Percentiles rank a stretch among this genome's conserved stretches.
These are phyloP conservation scores for Elsinoe perseae DNA, from an alignment of 2,329 filamentous ascomycete species.

Conservation along the genomic window DNA sequence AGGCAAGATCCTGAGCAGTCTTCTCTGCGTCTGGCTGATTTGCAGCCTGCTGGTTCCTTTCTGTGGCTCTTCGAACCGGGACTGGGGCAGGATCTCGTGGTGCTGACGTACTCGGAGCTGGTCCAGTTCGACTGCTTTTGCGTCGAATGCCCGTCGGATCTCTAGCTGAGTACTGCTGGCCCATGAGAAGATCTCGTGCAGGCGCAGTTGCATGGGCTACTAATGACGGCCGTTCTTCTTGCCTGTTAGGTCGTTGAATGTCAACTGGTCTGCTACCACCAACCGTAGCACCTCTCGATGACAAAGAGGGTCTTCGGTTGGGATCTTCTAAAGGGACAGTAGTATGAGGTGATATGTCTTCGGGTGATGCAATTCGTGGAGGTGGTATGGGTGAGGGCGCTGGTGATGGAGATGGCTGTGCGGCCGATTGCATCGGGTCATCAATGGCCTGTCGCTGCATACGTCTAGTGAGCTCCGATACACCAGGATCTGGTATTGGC, in stretches of 20 bases:
- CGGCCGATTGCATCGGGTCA: slow-evolving; percentile 18
- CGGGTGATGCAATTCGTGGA: neutral
- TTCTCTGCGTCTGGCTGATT: slow-evolving; percentile 46
- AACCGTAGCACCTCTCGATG: slow-evolving; percentile 13
- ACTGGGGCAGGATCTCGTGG: slow-evolving; percentile 10
- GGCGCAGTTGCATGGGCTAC: slow-evolving; percentile 18
- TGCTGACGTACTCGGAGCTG: slow-evolving; percentile 17
- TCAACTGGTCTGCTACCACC: slow-evolving; percentile 14
- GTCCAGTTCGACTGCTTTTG: slow-evolving; percentile 8
- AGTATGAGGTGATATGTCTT: neutral
- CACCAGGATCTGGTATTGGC: slow-evolving; percentile 21
- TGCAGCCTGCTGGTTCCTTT: slow-evolving; percentile 30
- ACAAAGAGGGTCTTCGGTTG: slow-evolving; percentile 13
- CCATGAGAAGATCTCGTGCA: slow-evolving; percentile 13
- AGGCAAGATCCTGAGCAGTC: slow-evolving; percentile 76
- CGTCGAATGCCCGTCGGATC: slow-evolving; percentile 5
- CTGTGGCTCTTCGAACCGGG: slow-evolving; percentile 32
- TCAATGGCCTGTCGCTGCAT: slow-evolving; percentile 28
- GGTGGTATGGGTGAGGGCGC: neutral
- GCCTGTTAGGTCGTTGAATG: slow-evolving; percentile 6
- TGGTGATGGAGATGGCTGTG: neutral
- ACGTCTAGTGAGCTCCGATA: slow-evolving; percentile 27
- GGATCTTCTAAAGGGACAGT: slow-evolving; percentile 10
- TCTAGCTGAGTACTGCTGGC: slow-evolving; percentile 14
- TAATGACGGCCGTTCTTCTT: slow-evolving; percentile 15